Evolutionary conservation across 2,329 filamentous ascomycete species (phyloP).

Genomic region (Thelonectria rubi): DNA sequence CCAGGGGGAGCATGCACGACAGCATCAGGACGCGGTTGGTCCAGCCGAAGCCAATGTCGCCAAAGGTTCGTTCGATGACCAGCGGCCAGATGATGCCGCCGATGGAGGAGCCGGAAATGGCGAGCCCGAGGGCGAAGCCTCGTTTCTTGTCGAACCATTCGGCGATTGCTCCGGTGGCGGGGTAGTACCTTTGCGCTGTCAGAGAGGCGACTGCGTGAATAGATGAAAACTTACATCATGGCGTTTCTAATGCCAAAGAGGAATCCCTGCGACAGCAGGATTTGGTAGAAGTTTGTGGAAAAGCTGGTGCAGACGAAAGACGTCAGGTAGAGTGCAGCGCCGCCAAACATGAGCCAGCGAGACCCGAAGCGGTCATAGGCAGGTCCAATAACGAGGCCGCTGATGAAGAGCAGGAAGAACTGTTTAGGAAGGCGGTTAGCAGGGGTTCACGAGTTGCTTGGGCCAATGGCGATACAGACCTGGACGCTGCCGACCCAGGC

Average conservation of each 20-base stretch:
- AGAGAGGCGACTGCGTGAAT: background rate
- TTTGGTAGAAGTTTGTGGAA: slow-evolving; percentile 48
- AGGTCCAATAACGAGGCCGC: slow-evolving; percentile 51
- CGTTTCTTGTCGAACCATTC: slow-evolving; percentile 46
- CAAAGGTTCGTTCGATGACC: slow-evolving; percentile 33
- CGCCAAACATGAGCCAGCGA: slow-evolving; percentile 46
- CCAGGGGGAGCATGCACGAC: slow-evolving; percentile 40
- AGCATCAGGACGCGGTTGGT: slow-evolving; percentile 35
- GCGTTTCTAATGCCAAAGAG: slow-evolving; percentile 53
- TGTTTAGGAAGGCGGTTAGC: slow-evolving; percentile 29
- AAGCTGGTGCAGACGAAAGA: slow-evolving; percentile 50
- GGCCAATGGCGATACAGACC: slow-evolving; percentile 18
- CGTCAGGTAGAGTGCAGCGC: slow-evolving; percentile 48
- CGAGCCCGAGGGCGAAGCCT: slow-evolving; percentile 45
- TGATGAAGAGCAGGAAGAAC: slow-evolving; percentile 51
- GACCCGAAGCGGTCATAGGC: slow-evolving; percentile 53
- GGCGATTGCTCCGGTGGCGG: slow-evolving; percentile 43
- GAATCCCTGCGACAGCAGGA: slow-evolving; percentile 52
- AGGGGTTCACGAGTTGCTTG: fast-evolving
- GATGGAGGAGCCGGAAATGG: slow-evolving; percentile 44
- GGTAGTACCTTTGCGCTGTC: slow-evolving; percentile 34
- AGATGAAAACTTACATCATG: slow-evolving; percentile 43
- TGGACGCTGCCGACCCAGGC: slow-evolving; percentile 54
- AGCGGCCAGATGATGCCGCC: slow-evolving; percentile 47
- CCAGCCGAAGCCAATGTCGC: slow-evolving; percentile 18